Evolutionary conservation across 2,329 filamentous ascomycete genomes (phyloP).

Genomic region (Verticillium longisporum): DNA sequence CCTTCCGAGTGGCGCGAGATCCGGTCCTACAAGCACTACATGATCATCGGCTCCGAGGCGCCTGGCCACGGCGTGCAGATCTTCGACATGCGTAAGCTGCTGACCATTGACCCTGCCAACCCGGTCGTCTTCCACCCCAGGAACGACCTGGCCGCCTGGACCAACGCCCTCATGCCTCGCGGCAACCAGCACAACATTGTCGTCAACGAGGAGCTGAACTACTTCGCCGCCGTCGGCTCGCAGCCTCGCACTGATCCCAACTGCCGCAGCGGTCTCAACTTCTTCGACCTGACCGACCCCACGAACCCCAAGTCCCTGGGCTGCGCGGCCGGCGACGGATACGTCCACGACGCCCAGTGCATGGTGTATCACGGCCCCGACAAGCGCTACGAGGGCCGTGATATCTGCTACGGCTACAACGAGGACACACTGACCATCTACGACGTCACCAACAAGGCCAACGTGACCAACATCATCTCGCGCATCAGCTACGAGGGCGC

Average conservation of each 20-base stretch:
- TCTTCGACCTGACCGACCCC: conserved; percentile 50
- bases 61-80: conserved; percentile 48
- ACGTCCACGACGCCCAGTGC: conserved; percentile 55
- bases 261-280: conserved; percentile 46
- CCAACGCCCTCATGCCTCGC: conserved; percentile 16
- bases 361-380: conserved; percentile 47
- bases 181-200: conserved; percentile 39
- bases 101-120: conserved; percentile 32
- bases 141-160: conserved; percentile 22
- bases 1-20: conserved; percentile 25
- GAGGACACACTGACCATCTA: conserved; percentile 46
- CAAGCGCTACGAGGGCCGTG: conserved; percentile 34
- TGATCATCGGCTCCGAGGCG: conserved; percentile 29
- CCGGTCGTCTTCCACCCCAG: conserved; percentile 20
- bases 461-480: conserved; percentile 34
- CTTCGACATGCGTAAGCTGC: conserved; percentile 51
- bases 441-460: conserved; percentile 42
- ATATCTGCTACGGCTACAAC: conserved; percentile 53
- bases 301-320: conserved; percentile 45
- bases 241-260: conserved; percentile 26
- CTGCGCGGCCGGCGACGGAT: conserved; percentile 47
- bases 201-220: conserved; percentile 38
- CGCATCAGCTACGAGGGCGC: conserved; percentile 49
- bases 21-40: conserved; percentile 20
- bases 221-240: conserved; percentile 37